phyloP scores from a whole-genome alignment of 768 basidiomycete species.

The Mycena vulgaris region DNA sequence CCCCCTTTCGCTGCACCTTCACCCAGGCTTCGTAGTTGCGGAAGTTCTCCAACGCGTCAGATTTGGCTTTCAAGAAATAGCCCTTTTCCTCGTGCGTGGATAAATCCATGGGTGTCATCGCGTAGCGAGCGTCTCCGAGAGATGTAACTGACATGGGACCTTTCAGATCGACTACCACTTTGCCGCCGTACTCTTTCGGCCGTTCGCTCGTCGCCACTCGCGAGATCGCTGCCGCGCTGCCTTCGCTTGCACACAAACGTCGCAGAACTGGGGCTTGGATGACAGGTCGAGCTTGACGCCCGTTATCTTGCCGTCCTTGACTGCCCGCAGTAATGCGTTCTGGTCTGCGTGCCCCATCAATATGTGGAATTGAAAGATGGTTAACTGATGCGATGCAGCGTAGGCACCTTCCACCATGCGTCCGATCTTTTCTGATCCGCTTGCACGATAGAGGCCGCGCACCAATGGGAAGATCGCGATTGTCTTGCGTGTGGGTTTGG shows the following conservation, averaged over 20 bases:
- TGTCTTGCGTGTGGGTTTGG: slow-evolving; percentile 20
- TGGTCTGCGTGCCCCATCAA: background rate
- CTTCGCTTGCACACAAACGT: background rate
- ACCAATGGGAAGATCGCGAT: background rate
- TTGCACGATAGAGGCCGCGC: background rate
- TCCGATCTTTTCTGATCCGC: slow-evolving; percentile 1
- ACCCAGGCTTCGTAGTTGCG: too few species aligned
- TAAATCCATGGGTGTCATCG: background rate
- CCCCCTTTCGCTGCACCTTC: background rate
- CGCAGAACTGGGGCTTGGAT: background rate
- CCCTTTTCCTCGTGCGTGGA: background rate
- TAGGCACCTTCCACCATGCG: background rate
- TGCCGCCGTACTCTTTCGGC: too few species aligned
- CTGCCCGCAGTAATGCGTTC: background rate
- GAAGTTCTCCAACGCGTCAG: background rate
- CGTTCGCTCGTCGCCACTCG: background rate
- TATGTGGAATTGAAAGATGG: background rate
- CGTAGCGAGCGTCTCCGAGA: too few species aligned
- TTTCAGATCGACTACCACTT: too few species aligned
- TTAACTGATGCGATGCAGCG: background rate
- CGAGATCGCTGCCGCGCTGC: background rate
- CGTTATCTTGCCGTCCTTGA: background rate
- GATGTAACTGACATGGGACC: background rate
- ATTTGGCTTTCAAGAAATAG: background rate
- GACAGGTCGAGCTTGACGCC: background rate